Evolutionary conservation across 345 rosid genomes (phyloP), one percentile per base, ranked within the genome.

Genomic region (Boechera retrofracta): DNA sequence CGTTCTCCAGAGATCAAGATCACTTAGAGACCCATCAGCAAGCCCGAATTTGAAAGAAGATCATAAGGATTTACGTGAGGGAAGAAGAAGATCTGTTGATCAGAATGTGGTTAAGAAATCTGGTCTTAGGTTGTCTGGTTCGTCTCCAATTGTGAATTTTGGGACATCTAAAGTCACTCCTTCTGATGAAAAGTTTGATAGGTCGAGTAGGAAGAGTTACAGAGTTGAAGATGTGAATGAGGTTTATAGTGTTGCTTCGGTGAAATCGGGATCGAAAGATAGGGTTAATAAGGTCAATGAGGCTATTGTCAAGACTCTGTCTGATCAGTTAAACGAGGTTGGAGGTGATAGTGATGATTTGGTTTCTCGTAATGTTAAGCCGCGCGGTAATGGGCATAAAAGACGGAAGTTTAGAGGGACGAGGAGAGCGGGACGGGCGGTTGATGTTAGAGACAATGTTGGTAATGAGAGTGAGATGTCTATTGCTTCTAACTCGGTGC

Each of bases 21-120:
- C 99, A 21, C 88, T 96, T 9, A 80, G 92, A 65, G 98, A 96
- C 72, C 99, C 99, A 32, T 93, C 93, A 73, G 94, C 98, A 1
- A 96, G 93, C 38, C 91, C 97, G 85, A 88, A 89, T n/a, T 71
- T 76, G 73, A 86, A 83, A 76, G 89, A 82, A 1, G 86, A 85
- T 28, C 44, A 35, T 10, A 82, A 73, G 73, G 92, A 81, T 5
- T 55, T 36, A 29, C 60, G 36, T 55, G 60, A 62, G 54, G 64
- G 90, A 82, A 76, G 96, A 48, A 86, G 94, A 75, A 82, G 84
- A 80, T 91, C 93, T 0, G 80, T 83, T 61, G 98, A 88, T 31
- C 65, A 63, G 6, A 64, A 39, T 38, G 92, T 84, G 10, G 79
- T 77, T 18, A 85, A 82, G 69, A 86, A 83, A 69, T 84, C 83